Evolutionary conservation across 2,329 filamentous ascomycete genomes (phyloP), one percentile per base, ranked within the genome.

Genomic region (Dendrostoma leiphaemia): DNA sequence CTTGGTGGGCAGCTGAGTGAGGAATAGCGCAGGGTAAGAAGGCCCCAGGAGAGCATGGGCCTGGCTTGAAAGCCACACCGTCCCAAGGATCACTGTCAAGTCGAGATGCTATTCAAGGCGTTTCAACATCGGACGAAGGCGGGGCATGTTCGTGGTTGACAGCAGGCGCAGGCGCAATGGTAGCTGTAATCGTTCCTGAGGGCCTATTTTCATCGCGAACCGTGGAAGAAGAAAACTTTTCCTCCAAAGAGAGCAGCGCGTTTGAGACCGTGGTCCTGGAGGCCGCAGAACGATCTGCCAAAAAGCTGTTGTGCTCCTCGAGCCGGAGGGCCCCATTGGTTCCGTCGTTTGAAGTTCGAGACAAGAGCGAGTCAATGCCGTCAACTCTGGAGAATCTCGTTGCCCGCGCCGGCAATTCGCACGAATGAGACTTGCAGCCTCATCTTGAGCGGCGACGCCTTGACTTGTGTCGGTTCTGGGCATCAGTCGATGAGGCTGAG

Each of bases 271-370:
- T 32, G 49, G 17, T 13, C 21, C 19, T 19, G 48, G 13, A 3
- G 12, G 29, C 29, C 38, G 23, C n/a, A 15, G 47, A 35, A 37
- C 31, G 28, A 40, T 21, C 9, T 34, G 40, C 49, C 29, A 45
- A n/a, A 21, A 35, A 13, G 9, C 19, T 23, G 29, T n/a, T 23
- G 24, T 41, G n/a, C 24, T 31, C 10, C 6, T 45, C n/a, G 44
- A 34, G 13, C 10, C 28, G 44, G 19, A 21, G 54, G 35, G 40
- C 38, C 41, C 40, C 34, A 55, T 48, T 55, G 55, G 55, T 23
- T 26, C 38, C 28, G 47, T 24, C 48, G 52, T 26, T 52, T 51
- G 51, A 57, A 28, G 37, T 48, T 51, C 55, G 55, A 57, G 52
- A 57, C 51, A 55, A 35, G 37, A 37, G 29, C 49, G 47, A 48